Evolutionary conservation across 2,329 filamentous ascomycete species (phyloP).

Genomic region (Thielaviopsis punctulata): DNA sequence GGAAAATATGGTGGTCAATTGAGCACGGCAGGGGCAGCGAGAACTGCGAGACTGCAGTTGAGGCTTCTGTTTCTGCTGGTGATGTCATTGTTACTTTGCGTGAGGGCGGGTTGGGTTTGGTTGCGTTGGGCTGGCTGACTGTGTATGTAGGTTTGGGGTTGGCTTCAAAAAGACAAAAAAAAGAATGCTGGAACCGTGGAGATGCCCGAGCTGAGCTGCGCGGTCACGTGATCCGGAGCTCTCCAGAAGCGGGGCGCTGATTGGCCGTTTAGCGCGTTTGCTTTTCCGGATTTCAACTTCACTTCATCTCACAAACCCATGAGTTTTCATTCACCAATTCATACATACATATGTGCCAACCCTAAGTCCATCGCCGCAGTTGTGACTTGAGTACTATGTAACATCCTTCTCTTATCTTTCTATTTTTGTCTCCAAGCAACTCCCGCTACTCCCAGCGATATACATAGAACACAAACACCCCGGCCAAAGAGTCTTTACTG

Average conservation of each 20-base stretch:
- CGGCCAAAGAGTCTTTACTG: neutral
- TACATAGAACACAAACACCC: too few species aligned
- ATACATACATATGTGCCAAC: too few species aligned
- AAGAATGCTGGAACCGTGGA: neutral
- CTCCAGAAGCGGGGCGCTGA: neutral
- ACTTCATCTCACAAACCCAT: neutral
- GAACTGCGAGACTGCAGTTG: constrained; percentile 23
- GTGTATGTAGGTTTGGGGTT: too few species aligned
- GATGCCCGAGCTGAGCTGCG: neutral
- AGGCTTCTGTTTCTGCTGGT: neutral
- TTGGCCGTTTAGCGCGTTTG: neutral
- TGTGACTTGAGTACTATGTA: too few species aligned
- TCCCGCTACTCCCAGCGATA: too few species aligned
- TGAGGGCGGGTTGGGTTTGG: too few species aligned
- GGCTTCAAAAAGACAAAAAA: neutral
- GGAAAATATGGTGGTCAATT: constrained; percentile 41
- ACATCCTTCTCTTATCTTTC: too few species aligned
- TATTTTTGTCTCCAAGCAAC: too few species aligned
- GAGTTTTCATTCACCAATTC: too few species aligned
- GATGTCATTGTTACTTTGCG: neutral
- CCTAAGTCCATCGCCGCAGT: too few species aligned
- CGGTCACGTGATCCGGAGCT: neutral
- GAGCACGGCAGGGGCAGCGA: constrained; percentile 44
- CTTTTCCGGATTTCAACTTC: neutral
- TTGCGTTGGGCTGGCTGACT: too few species aligned